These are phyloP conservation scores for Fusarium oxysporum DNA, from an alignment of 2,329 filamentous ascomycete species.

Conservation along the genomic window DNA sequence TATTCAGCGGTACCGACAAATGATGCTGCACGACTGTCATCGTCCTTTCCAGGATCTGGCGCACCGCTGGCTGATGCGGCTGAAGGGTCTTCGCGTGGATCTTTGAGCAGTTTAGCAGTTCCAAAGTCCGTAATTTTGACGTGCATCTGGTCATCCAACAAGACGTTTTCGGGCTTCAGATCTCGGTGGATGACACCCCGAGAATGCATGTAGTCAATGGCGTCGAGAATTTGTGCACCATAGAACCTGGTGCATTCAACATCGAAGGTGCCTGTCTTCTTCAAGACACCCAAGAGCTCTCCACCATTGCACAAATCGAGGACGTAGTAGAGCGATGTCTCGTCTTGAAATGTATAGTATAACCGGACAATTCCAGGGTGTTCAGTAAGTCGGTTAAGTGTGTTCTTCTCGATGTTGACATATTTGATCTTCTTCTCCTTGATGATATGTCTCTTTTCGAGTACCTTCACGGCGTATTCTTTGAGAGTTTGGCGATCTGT, in stretches of 20 bases:
- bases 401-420: constrained; percentile 99
- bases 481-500: constrained; percentile 94
- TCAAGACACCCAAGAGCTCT: constrained; percentile 90
- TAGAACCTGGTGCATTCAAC: constrained; percentile 96
- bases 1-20: constrained; percentile 99
- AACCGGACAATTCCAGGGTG: constrained; percentile 96
- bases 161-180: constrained; percentile 95
- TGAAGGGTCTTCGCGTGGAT: constrained; percentile 53
- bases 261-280: constrained; percentile 94
- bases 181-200: constrained; percentile 96
- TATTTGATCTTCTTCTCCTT: constrained; percentile 99
- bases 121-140: constrained; percentile 99
- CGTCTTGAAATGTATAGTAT: constrained; percentile 99
- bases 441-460: constrained; percentile 99
- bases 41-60: constrained; percentile 55
- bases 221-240: constrained; percentile 93
- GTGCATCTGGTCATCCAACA: constrained; percentile 95
- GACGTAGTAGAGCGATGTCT: constrained; percentile 95
- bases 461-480: constrained; percentile 97
- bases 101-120: constrained; percentile 86
- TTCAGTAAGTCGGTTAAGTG: constrained; percentile 92
- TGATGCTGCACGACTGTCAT: constrained; percentile 84
- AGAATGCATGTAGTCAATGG: constrained; percentile 98
- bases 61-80: constrained; percentile 53
- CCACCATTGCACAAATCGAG: constrained; percentile 92